Evolutionary conservation across 169 alveolate species (phyloP), one percentile per base, ranked within the genome.

Genomic region (Babesia bigemina): DNA sequence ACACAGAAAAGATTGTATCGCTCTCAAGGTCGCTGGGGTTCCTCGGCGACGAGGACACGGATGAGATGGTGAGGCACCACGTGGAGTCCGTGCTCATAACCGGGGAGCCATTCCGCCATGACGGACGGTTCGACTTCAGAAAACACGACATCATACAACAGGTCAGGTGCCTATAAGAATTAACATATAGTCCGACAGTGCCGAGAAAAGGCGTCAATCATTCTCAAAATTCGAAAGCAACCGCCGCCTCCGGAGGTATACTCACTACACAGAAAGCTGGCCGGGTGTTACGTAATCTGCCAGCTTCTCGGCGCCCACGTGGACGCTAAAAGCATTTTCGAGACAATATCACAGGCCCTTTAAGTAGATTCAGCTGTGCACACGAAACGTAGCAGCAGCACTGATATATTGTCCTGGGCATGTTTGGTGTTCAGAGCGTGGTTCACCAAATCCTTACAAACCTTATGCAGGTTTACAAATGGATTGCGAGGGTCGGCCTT

Each of bases 171-270:
- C 21, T 11, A 4, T 14, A 11, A 2, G 12, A 3, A 26, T 24
- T 21, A 33, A 59, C 52, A n/a, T 2, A 29, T 13, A 16, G 13
- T n/a, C 52, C 74, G 53, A 49, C 70, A 90, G 87, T 70, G 90
- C 65, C 76, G 84, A 49, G 86, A 91, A 14, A 72, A 88, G 39
- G 61, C 93, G 29, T 93, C 95, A 13, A 83, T 82, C 19, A 89
- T 94, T 75, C 69, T 92, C 56, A 86, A 87, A 61, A 84, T 79
- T 45, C 88, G 98, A 72, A 73, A 92, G 72, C 77, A 84, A n/a
- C 97, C 98, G 44, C 98, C 98, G 6, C 95, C 96, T 1, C 91
- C 96, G 28, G 98, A 95, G 75, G 88, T 95, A 22, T 95, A 95
- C 83, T 92, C 98, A 17, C 88, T 95, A 29, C 98, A 94, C 84